Percentiles rank a stretch among this genome's conserved stretches.
These are phyloP conservation scores for Novakomyces olei DNA, from an alignment of 805 yeast genomes.

Conservation along the genomic window DNA sequence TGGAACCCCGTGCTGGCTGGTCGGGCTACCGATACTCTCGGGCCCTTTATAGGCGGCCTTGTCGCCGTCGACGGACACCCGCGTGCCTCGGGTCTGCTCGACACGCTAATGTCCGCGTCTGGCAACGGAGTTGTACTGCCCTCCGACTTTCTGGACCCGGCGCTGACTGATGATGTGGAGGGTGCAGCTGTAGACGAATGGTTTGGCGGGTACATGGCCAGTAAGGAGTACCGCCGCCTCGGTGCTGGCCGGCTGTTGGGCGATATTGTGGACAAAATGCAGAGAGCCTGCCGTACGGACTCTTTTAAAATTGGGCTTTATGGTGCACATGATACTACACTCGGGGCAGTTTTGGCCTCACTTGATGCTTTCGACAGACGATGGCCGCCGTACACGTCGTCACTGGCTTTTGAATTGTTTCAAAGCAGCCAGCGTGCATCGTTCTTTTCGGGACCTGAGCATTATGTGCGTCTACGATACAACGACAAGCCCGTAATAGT, in stretches of 20 bases:
- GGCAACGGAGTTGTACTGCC: neutral
- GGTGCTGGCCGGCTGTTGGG: slow-evolving; percentile 10
- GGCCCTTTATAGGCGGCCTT: slow-evolving; percentile 6
- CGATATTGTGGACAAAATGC: slow-evolving; percentile 8
- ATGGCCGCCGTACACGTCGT: slow-evolving; percentile 12
- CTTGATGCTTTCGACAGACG: slow-evolving; percentile 9
- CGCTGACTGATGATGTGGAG: slow-evolving; percentile 1
- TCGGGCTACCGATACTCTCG: slow-evolving; percentile 7
- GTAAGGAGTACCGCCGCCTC: slow-evolving; percentile 7
- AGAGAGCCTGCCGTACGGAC: slow-evolving; percentile 5
- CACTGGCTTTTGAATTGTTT: slow-evolving; percentile 9
- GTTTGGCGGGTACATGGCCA: slow-evolving; percentile 4
- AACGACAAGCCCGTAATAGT: slow-evolving; percentile 9
- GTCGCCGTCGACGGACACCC: slow-evolving; percentile 11
- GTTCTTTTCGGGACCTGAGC: neutral
- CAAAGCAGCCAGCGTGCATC: slow-evolving; percentile 1
- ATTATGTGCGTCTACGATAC: slow-evolving; percentile 8
- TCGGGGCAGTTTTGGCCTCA: slow-evolving; percentile 10
- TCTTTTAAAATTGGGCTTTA: slow-evolving; percentile 8
- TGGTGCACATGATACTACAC: slow-evolving; percentile 10
- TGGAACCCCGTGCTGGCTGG: slow-evolving; percentile 9
- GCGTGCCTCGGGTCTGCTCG: slow-evolving; percentile 10
- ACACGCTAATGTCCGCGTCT: slow-evolving; percentile 6
- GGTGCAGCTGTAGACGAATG: slow-evolving; percentile 4
- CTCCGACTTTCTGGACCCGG: neutral